Evolutionary conservation across 2,329 filamentous ascomycete species (phyloP).

Genomic region (Alternaria sp.): DNA sequence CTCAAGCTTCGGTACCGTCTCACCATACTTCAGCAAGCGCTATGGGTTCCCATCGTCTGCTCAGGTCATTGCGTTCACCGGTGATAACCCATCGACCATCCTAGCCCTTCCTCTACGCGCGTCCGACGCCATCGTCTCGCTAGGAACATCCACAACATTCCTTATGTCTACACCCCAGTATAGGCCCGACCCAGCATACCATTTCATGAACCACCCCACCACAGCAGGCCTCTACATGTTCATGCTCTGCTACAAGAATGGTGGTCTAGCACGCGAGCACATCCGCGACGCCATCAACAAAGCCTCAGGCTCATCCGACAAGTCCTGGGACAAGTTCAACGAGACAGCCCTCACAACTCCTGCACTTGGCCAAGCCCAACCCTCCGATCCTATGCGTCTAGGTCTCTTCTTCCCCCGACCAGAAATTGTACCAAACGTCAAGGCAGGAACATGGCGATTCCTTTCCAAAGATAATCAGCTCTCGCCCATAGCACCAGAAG

Average conservation of each 20-base stretch:
- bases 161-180: conserved; percentile 96
- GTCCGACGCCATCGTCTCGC: conserved; percentile 89
- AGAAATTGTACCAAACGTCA: conserved; percentile 93
- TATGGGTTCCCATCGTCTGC: conserved; percentile 81
- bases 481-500: conserved; percentile 49
- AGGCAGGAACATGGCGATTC: conserved; percentile 86
- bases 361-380: conserved; percentile 66
- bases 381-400: conserved; percentile 71
- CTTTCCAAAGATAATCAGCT: conserved; percentile 61
- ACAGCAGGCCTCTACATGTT: conserved; percentile 96
- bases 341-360: conserved; percentile 69
- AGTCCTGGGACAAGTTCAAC: conserved; percentile 84
- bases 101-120: conserved; percentile 85
- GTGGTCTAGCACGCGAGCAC: conserved; percentile 87
- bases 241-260: conserved; percentile 99
- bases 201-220: conserved; percentile 98
- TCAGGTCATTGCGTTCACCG: conserved; percentile 84
- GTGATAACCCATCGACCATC: conserved; percentile 96
- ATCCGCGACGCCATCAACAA: conserved; percentile 80
- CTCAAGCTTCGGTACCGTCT: conserved; percentile 75
- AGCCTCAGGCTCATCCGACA: conserved; percentile 47
- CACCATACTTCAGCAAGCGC: conserved; percentile 76
- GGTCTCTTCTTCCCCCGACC: conserved; percentile 95
- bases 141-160: conserved; percentile 96
- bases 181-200: conserved; percentile 86